Conservation (phyloP, 192 early-diverging fungal genomes). For the Entophlyctis helioformis region DNA sequence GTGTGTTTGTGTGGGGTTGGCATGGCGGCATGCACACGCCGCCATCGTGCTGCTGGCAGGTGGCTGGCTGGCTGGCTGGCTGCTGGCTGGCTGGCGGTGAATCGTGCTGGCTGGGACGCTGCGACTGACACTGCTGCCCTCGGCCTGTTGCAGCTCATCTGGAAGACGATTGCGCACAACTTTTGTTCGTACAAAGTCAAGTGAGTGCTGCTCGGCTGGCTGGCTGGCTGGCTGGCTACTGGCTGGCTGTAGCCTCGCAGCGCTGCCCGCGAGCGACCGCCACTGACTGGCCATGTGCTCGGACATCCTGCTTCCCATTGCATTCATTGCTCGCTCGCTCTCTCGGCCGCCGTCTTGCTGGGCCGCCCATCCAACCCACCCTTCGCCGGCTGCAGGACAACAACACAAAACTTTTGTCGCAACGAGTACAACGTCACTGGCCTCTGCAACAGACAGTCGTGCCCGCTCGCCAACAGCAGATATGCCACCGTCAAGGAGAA, state of each 20-base stretch:
- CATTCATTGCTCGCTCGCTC: too few relatives aligned
- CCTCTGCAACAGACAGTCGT: conserved; percentile 85
- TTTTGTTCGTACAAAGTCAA: conserved; percentile 99
- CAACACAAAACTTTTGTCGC: conserved; percentile 82
- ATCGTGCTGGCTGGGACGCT: too few relatives aligned
- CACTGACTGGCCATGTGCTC: not conserved
- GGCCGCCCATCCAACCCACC: too few relatives aligned
- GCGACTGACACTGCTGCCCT: too few relatives aligned
- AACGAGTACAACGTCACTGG: conserved; percentile 96
- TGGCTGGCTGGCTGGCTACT: not conserved
- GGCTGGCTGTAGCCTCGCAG: not conserved
- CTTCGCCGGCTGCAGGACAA: conserved; percentile 43
- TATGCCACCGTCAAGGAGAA: conserved; percentile 91
- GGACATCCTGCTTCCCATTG: not conserved
- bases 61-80: too few relatives aligned
- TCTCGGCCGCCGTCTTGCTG: too few relatives aligned
- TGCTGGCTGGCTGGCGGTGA: too few relatives aligned
- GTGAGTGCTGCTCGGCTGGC: conserved; percentile 26
- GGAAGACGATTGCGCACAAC: conserved; percentile 91
- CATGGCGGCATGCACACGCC: too few relatives aligned
- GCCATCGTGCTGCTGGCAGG: too few relatives aligned
- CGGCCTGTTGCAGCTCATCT: conserved; percentile 71
- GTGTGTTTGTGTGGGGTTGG: too few relatives aligned
- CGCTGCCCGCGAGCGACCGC: not conserved
- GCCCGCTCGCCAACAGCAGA: conserved; percentile 87